Evolutionary conservation across 2,329 filamentous ascomycete genomes (phyloP), one percentile per base, ranked within the genome.

Genomic region (Neofusicoccum parvum): DNA sequence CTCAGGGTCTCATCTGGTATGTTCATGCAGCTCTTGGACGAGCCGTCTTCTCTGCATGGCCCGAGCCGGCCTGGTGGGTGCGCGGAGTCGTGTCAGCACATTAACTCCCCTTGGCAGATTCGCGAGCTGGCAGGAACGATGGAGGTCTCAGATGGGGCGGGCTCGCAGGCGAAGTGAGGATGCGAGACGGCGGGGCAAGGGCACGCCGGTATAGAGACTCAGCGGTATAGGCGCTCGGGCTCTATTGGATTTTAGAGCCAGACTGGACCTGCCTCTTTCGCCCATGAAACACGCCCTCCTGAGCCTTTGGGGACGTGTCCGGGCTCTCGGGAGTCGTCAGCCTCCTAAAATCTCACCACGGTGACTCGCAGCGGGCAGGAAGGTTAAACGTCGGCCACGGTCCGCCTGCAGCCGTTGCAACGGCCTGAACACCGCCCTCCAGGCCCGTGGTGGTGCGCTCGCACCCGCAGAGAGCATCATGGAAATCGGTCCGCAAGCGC

Each of bases 161-260:
- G 23, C 32, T 27, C 14, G 53, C 36, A 43, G 37, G 36, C 39
- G 14, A 17, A 15, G 50, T 20, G 32, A 53, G 34, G 14, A 17
- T 5, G 54, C 41, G 27, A 32, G 27, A 32, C 5, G 54, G 10
- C 11, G 39, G 23, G 20, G 39, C 37, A 10, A 56, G 17, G 39
- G 1, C 20, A 3, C 15, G 56, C 43, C 11, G 43, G 11, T 60
- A 60, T 59, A 59, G 41, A 48, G 43, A 14, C 39, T 37, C 41
- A 14, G 27, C 10, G 23, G 39, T 59, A 59, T 60, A 48, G 56
- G 43, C 17, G 56, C 56, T 60, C 41, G 43, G 56, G 56, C 56
- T 60, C 43, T 60, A 49, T 60, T 37, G 43, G 32, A 14, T 60
- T 60, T 37, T 23, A 45, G 53, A n/a, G 20, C 37, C 14, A 43